Percentiles rank a stretch among this genome's conserved stretches.
phyloP scores from a whole-genome alignment of 116 monocot species.

The Phalaenopsis hybrid region DNA sequence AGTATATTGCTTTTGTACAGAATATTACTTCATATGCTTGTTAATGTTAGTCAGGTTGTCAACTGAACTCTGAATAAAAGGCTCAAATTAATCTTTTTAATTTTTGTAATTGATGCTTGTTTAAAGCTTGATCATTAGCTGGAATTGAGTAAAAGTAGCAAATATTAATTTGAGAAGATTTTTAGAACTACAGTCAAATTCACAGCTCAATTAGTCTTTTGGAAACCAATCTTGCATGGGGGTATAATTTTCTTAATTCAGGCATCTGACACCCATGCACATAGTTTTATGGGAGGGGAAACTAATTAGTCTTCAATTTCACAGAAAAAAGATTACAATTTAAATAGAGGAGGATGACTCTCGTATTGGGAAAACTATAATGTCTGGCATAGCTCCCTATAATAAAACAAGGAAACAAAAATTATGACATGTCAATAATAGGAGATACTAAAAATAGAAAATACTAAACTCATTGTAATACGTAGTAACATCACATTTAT shows the following conservation, averaged over 20 bases:
- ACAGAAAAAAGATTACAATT: too few species aligned
- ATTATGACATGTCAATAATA: too few species aligned
- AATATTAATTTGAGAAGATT: neutral
- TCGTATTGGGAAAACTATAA: too few species aligned
- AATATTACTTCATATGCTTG: neutral
- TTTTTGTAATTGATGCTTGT: neutral
- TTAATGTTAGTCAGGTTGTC: neutral
- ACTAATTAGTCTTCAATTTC: too few species aligned
- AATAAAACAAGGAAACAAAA: too few species aligned
- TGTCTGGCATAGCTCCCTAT: too few species aligned
- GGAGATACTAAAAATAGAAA: too few species aligned
- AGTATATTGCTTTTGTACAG: neutral
- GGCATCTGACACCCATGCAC: neutral
- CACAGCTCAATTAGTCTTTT: neutral
- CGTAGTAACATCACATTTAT: too few species aligned
- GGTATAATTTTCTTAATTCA: neutral
- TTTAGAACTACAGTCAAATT: neutral
- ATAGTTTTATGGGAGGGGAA: neutral
- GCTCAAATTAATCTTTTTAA: neutral
- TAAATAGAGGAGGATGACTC: too few species aligned
- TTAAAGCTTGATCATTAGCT: neutral
- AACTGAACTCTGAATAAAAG: slow-evolving; percentile 2
- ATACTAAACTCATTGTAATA: too few species aligned
- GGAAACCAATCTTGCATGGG: neutral
- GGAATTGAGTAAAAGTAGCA: neutral